phyloP scores from a whole-genome alignment of 257 asterid genomes.

The Nicotiana attenuata region DNA sequence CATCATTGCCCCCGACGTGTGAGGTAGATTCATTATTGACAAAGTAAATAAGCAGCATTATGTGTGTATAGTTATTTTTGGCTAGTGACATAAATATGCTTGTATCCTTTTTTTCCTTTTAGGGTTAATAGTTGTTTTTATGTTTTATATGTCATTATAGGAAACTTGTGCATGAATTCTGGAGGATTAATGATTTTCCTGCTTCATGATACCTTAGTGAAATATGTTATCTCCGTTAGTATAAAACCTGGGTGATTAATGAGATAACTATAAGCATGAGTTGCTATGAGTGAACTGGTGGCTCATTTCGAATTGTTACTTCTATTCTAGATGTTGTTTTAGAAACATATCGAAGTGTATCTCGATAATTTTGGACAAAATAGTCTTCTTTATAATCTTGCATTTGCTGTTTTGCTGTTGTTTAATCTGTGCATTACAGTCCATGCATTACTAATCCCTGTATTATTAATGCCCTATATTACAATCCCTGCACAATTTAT shows the following conservation, averaged over 20 bases:
- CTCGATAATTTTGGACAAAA: neutral
- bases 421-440: no score
- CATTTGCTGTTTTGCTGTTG: neutral
- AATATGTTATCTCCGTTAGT: neutral
- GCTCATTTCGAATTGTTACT: neutral
- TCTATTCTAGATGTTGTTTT: neutral
- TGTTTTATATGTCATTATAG: neutral
- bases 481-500: no score
- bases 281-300: neutral
- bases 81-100: neutral
- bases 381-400: neutral
- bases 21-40: conserved; percentile 46
- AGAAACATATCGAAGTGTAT: neutral
- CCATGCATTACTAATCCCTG: no score
- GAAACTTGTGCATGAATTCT: neutral
- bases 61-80: neutral
- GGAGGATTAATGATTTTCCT: neutral
- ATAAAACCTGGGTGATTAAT: neutral
- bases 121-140: neutral
- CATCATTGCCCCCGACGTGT: conserved; percentile 63
- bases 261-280: neutral
- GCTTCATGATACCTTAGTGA: neutral
- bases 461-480: no score
- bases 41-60: neutral
- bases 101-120: neutral